Evolutionary conservation across 441 rosid genomes (phyloP).

Genomic region (Gossypium davidsonii): DNA sequence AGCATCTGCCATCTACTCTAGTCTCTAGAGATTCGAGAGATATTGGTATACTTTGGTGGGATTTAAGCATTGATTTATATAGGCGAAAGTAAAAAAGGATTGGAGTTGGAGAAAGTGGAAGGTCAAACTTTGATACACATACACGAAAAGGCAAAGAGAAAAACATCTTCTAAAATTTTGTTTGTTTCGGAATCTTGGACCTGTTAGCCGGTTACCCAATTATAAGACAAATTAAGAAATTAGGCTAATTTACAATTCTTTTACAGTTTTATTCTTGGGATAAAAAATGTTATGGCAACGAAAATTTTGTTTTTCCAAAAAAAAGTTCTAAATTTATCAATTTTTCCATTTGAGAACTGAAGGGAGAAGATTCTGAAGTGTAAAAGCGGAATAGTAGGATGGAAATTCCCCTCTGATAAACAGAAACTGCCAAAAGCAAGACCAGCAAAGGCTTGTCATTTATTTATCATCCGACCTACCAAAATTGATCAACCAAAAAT

Average conservation of each 20-base stretch:
- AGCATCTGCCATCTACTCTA: slow-evolving; percentile 57
- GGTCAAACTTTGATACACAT: neutral
- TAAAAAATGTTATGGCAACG: too few species aligned
- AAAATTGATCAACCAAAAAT: neutral
- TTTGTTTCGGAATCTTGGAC: neutral
- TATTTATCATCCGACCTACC: neutral
- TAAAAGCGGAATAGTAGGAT: neutral
- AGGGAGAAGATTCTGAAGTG: neutral
- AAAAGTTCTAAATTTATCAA: neutral
- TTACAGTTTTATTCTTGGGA: too few species aligned
- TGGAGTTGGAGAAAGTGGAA: neutral
- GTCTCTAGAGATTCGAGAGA: slow-evolving; percentile 13
- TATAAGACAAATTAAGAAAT: too few species aligned
- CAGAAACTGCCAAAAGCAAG: neutral
- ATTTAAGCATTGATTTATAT: neutral
- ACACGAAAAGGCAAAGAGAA: neutral
- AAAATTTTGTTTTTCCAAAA: neutral
- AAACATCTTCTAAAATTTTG: neutral
- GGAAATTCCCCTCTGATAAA: neutral
- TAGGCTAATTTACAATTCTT: too few species aligned
- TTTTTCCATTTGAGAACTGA: neutral
- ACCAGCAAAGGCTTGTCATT: neutral
- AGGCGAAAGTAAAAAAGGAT: neutral
- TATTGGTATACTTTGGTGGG: neutral
- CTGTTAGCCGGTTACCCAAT: neutral